phyloP scores from a whole-genome alignment of 1,284 basidiomycete genomes.

The Leccinum laetum region DNA sequence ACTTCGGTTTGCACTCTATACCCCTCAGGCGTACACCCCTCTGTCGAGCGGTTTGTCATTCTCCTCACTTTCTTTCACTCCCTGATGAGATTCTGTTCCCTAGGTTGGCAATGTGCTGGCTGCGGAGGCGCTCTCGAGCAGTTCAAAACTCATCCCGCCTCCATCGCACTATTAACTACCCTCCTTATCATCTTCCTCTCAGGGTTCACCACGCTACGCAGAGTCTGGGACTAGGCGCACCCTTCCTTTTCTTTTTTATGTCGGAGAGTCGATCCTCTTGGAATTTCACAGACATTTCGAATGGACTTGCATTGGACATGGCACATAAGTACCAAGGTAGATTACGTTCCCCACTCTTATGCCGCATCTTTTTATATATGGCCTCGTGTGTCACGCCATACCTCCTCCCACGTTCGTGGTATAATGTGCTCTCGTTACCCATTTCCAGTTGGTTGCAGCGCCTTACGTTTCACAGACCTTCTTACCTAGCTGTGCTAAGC shows the following conservation, averaged over 20 bases:
- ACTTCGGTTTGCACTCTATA: conserved; percentile 84
- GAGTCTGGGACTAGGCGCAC: conserved; percentile 25
- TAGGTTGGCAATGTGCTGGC: conserved; percentile 77
- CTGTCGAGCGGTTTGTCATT: conserved; percentile 58
- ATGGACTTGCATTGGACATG: conserved; percentile 31
- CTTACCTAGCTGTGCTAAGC: neutral
- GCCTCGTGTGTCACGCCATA: conserved; percentile 15
- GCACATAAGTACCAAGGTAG: conserved; percentile 31
- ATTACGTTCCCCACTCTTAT: conserved; percentile 23
- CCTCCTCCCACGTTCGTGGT: conserved; percentile 14
- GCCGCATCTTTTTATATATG: conserved; percentile 22
- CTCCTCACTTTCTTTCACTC: neutral
- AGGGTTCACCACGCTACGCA: conserved; percentile 47
- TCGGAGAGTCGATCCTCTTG: conserved; percentile 8
- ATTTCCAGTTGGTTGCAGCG: conserved; percentile 1
- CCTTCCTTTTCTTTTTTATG: conserved; percentile 3
- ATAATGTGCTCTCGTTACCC: conserved; percentile 24
- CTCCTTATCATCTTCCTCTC: conserved; percentile 74
- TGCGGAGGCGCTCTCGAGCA: conserved; percentile 59
- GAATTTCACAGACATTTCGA: conserved; percentile 24
- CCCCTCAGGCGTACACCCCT: conserved; percentile 76
- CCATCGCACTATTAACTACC: conserved; percentile 66
- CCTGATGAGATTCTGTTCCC: conserved; percentile 8
- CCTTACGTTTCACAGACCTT: conserved; percentile 15
- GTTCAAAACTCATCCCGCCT: conserved; percentile 59